These are phyloP conservation scores for Oropetium thomaeum DNA, from an alignment of 176 grass and related monocot genomes.

Conservation along the genomic window DNA sequence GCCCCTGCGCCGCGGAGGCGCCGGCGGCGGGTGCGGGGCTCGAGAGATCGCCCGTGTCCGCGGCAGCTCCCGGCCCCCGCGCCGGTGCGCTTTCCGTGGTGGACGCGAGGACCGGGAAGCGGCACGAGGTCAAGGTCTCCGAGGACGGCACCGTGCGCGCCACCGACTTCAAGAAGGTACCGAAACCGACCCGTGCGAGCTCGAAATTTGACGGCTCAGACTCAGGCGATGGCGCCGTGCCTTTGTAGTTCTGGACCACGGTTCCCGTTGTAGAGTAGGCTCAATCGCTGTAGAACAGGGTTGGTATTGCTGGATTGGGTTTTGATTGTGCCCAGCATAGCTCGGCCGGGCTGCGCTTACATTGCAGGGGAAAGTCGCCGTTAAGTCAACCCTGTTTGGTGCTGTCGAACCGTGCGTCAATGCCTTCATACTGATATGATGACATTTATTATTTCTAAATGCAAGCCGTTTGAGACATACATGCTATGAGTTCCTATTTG, in stretches of 20 bases:
- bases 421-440: no score
- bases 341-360: background rate
- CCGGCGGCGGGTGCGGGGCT: background rate
- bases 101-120: conserved; percentile 63
- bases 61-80: conserved; percentile 30
- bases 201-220: background rate
- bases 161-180: conserved; percentile 85
- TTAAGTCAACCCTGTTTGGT: no score
- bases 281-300: background rate
- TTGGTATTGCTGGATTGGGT: background rate
- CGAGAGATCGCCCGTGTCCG: conserved; percentile 52
- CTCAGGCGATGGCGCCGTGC: background rate
- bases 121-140: conserved; percentile 65
- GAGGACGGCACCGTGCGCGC: conserved; percentile 78
- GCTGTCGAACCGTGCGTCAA: no score
- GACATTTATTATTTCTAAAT: no score
- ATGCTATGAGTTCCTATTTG: no score
- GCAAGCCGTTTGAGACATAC: no score
- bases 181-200: background rate
- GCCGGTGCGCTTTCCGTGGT: conserved; percentile 55
- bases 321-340: background rate
- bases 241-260: background rate
- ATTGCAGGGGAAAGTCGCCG: background rate
- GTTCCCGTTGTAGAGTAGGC: background rate
- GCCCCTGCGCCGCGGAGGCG: background rate